phyloP scores from a whole-genome alignment of 208 protist species.

The Leishmania turanica region DNA sequence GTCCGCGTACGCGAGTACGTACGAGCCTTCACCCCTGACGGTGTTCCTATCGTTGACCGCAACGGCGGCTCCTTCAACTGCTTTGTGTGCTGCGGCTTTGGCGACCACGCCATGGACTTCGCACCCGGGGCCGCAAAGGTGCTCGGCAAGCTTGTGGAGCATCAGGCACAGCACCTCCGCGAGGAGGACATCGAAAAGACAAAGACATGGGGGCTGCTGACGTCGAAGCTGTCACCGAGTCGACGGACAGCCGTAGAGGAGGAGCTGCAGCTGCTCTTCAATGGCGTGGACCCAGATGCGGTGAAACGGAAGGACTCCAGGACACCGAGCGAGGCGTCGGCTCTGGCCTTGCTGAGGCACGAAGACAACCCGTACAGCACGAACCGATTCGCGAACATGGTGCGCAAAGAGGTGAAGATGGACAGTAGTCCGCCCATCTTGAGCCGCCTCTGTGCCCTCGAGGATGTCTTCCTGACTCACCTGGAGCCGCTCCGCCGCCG shows the following conservation, averaged over 20 bases:
- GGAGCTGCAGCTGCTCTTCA: constrained; percentile 68
- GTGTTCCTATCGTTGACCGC: constrained; percentile 74
- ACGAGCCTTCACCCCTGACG: constrained; percentile 81
- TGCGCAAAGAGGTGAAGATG: constrained; percentile 46
- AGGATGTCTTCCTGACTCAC: constrained; percentile 17
- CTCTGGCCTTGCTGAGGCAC: constrained; percentile 24
- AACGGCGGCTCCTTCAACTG: constrained; percentile 79
- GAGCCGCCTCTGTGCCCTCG: constrained; percentile 33
- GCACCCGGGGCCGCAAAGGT: constrained; percentile 76
- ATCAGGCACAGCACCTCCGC: constrained; percentile 54
- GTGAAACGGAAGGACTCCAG: neutral
- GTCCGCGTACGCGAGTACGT: constrained; percentile 49
- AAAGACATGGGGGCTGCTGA: constrained; percentile 22
- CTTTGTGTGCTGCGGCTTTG: constrained; percentile 88
- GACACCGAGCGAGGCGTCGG: neutral
- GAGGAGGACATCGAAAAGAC: constrained; percentile 47
- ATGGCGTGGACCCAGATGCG: constrained; percentile 30
- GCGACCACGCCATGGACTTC: constrained; percentile 81
- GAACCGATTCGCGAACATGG: constrained; percentile 50
- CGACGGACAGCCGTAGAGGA: constrained; percentile 37
- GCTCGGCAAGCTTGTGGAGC: constrained; percentile 73
- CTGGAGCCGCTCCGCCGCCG: constrained; percentile 12
- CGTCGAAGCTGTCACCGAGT: constrained; percentile 41
- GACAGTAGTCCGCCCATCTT: constrained; percentile 32
- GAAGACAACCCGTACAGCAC: constrained; percentile 67